A percentile compares a stretch with the other conserved stretches of the same genome.
Conservation (phyloP, 495 filamentous ascomycete genomes). For the Penicillium argentinense region DNA sequence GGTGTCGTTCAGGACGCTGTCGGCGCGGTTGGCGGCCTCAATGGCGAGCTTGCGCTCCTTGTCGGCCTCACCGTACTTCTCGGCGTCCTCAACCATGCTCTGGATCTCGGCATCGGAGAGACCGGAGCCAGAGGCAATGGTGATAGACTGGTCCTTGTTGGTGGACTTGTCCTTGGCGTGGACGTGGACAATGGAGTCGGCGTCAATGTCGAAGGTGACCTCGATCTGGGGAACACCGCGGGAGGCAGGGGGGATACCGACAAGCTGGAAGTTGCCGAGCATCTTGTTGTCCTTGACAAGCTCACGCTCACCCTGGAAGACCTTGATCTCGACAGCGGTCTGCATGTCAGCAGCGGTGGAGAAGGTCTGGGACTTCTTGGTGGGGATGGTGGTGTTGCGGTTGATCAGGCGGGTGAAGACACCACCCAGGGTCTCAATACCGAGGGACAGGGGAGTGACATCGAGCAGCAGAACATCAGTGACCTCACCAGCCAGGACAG, state of each 20-base stretch:
- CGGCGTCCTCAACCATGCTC: constrained; percentile 94
- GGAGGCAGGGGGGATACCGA: constrained; percentile 95
- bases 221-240: constrained; percentile 97
- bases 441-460: constrained; percentile 95
- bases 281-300: constrained; percentile 99
- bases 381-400: constrained; percentile 99
- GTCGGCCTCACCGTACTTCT: constrained; percentile 92
- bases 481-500: constrained; percentile 93
- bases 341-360: constrained; percentile 99
- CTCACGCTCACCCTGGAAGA: constrained; percentile 99
- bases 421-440: constrained; percentile 99
- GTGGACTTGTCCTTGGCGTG: constrained; percentile 99
- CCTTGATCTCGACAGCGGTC: constrained; percentile 99
- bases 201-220: constrained; percentile 99
- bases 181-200: constrained; percentile 98
- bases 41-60: constrained; percentile 96
- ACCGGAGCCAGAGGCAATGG: constrained; percentile 97
- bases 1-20: constrained; percentile 94
- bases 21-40: constrained; percentile 94
- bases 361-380: constrained; percentile 99
- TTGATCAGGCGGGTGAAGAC: constrained; percentile 99
- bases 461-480: constrained; percentile 95
- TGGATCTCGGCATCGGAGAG: constrained; percentile 93
- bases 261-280: constrained; percentile 99
- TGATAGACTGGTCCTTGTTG: constrained; percentile 99